Conservation (phyloP, 2,329 filamentous ascomycete species). For the Alternaria alternata region DNA sequence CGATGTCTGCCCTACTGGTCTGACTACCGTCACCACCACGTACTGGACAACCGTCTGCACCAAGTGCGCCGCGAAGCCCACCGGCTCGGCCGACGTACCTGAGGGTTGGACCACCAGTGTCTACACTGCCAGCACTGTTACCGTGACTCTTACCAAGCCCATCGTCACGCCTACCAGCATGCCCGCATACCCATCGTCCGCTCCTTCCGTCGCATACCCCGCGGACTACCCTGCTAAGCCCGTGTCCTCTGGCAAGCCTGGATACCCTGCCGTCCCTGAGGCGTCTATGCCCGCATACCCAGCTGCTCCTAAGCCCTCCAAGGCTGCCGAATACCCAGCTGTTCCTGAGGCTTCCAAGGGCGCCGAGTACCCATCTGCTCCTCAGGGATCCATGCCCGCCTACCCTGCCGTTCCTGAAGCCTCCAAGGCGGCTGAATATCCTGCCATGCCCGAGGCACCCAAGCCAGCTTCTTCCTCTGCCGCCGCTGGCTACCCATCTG, state of each 20-base stretch:
- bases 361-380: conserved; percentile 6
- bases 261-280: conserved; percentile 12
- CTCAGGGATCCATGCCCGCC: neutral
- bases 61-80: conserved; percentile 28
- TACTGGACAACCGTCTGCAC: conserved; percentile 42
- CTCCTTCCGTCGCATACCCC: conserved; percentile 14
- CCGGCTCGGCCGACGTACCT: conserved; percentile 29
- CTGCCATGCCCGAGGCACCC: conserved; percentile 1
- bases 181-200: conserved; percentile 23
- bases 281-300: conserved; percentile 9
- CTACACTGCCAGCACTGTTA: conserved; percentile 40
- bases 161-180: conserved; percentile 27
- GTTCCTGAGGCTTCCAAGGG: conserved; percentile 1
- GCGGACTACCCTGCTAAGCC: conserved; percentile 17
- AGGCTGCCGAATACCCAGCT: conserved; percentile 6
- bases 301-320: conserved; percentile 3
- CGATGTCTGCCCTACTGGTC: conserved; percentile 48
- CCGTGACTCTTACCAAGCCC: conserved; percentile 46
- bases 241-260: conserved; percentile 17
- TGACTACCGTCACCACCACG: conserved; percentile 44
- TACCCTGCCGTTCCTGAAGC: conserved; percentile 10
- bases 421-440: conserved; percentile 11
- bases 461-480: conserved; percentile 7
- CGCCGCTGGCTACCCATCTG: conserved; percentile 1
- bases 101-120: conserved; percentile 46